A percentile compares a stretch with the other conserved stretches of the same genome.
Conservation (phyloP, 352 stramenopile genomes). For the Globisporangium abappressorium region DNA sequence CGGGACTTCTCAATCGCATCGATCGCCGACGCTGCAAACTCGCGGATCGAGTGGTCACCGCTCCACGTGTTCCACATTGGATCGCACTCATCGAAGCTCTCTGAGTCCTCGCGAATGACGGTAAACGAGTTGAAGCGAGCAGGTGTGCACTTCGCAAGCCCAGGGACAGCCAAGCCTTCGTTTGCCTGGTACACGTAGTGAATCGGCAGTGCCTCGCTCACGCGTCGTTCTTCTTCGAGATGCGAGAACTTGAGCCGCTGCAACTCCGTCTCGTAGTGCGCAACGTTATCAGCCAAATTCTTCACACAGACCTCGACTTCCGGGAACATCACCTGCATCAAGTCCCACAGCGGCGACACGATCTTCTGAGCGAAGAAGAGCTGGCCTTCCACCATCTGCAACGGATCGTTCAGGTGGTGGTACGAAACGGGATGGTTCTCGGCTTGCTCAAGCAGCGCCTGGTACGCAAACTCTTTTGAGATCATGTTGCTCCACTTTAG, state of each 20-base stretch:
- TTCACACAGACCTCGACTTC: conserved; percentile 58
- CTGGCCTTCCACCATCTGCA: conserved; percentile 85
- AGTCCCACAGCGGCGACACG: conserved; percentile 68
- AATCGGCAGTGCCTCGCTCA: conserved; percentile 12
- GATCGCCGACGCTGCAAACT: conserved; percentile 19
- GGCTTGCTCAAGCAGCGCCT: conserved; percentile 79
- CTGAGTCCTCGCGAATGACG: conserved; percentile 40
- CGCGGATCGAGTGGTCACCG: conserved; percentile 1
- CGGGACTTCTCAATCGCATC: conserved; percentile 15
- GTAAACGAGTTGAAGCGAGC: conserved; percentile 87
- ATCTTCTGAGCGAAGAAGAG: conserved; percentile 87
- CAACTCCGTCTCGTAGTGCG: conserved; percentile 78
- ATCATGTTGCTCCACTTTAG: conserved; percentile 91
- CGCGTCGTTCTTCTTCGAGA: conserved; percentile 15
- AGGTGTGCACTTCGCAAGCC: conserved; percentile 63
- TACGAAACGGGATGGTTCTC: conserved; percentile 82
- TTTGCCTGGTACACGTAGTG: conserved; percentile 28
- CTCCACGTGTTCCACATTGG: conserved; percentile 12
- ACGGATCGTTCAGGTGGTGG: conserved; percentile 71
- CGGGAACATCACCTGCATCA: conserved; percentile 78
- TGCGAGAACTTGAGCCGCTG: conserved; percentile 55
- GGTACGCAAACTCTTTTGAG: conserved; percentile 86
- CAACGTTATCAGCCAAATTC: conserved; percentile 75
- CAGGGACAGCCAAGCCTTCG: conserved; percentile 75
- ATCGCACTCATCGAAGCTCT: conserved; percentile 21